phyloP scores from a whole-genome alignment of 2,329 filamentous ascomycete species.

The Cladobotryum mycophilum region DNA sequence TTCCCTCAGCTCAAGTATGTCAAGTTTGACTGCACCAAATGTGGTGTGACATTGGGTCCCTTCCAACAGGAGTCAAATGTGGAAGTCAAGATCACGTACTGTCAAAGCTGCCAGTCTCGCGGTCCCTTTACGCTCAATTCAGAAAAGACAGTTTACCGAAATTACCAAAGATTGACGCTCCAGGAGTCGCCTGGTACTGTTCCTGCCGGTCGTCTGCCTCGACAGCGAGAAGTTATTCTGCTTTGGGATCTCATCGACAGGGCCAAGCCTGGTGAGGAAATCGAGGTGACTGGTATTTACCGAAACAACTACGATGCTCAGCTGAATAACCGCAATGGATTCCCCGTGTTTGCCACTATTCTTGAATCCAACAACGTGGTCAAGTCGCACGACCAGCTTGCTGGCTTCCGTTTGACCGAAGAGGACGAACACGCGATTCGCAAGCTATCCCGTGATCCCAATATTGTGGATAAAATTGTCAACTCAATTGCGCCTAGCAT shows the following conservation, averaged over 20 bases:
- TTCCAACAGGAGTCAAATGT: slow-evolving; percentile 97
- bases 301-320: slow-evolving; percentile 97
- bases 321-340: slow-evolving; percentile 96
- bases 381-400: slow-evolving; percentile 95
- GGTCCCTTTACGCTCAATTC: slow-evolving; percentile 95
- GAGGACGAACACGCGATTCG: slow-evolving; percentile 91
- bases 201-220: slow-evolving; percentile 86
- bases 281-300: slow-evolving; percentile 94
- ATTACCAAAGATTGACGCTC: slow-evolving; percentile 95
- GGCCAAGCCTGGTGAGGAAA: slow-evolving; percentile 95
- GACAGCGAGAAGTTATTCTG: slow-evolving; percentile 88
- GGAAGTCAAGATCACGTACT: slow-evolving; percentile 94
- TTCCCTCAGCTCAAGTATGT: slow-evolving; percentile 98
- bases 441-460: slow-evolving; percentile 77
- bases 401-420: slow-evolving; percentile 90
- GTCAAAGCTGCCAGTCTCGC: slow-evolving; percentile 90
- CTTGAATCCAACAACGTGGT: slow-evolving; percentile 96
- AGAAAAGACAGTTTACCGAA: slow-evolving; percentile 96
- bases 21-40: slow-evolving; percentile 96
- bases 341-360: slow-evolving; percentile 96
- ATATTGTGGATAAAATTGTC: slow-evolving; percentile 88
- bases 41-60: slow-evolving; percentile 82
- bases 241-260: slow-evolving; percentile 96
- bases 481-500: slow-evolving; percentile 94
- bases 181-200: slow-evolving; percentile 97